Base-by-base conservation (phyloP, 2,329 filamentous ascomycete species). In the Pseudogymnoascus sp. region DNA sequence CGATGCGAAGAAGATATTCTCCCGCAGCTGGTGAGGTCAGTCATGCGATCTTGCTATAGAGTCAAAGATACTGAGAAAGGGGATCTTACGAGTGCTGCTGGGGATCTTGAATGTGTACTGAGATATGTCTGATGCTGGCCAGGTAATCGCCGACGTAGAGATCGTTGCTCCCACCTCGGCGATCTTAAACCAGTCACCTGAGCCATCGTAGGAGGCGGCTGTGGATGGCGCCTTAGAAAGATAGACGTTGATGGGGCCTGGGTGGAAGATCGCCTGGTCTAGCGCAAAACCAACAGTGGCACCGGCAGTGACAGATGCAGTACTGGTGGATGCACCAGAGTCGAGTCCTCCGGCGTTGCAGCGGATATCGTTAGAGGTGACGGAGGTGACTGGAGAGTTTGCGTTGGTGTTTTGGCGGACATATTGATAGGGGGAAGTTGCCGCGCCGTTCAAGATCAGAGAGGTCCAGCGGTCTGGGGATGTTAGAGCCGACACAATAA, bases 321-420 rank as follows among this genome's bases (percentile, higher is more conserved):
- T 76, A 69, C 77, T 73, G 16, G 77, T 78, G 53, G 69, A 70
- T 25, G 70, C 69, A 12, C 73, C 72, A 3, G 71, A 69, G 12
- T 70, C 72, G 1, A 69, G 69, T 3, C 75, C 74, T 28, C 75
- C 74, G 63, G 75, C 73, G 70, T 81, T 80, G 71, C 78, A 81
- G 59, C 78, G 72, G 35, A 76, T 68, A 64, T 77, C 73, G 67
- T 84, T 80, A 8, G 71, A 74, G 21, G 75, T 76, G 21, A 76
- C 77, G 6, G 82, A 82, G 59, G 73, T 75, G 10, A 87, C 68
- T 4, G 77, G 77, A 66, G 85, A 76, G 60, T 80, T 78, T 70
- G 85, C 83, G 23, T 72, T 71, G 21, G 67, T 69, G 44, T 72
- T 72, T 33, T 73, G 74, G n/a, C 76, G 73, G 5, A 84, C 84